A percentile compares a stretch with the other conserved stretches of the same genome.
Evolutionary conservation across 257 asterid genomes (phyloP).

Genomic region (Solanum chmielewskii): DNA sequence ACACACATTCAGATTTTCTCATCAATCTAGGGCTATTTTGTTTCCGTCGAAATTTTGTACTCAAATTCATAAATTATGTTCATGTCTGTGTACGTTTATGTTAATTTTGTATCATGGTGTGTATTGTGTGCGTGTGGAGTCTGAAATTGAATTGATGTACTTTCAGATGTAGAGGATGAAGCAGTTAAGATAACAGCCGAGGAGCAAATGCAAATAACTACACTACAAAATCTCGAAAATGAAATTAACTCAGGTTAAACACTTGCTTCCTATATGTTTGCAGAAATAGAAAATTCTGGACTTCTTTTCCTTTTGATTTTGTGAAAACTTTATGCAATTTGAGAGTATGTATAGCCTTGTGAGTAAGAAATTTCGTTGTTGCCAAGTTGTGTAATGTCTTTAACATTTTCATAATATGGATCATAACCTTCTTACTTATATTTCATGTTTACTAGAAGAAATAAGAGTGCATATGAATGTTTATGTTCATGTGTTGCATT

Average conservation of each 20-base stretch:
- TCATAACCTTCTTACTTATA: background rate
- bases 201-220: slow-evolving; percentile 62
- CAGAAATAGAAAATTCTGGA: background rate
- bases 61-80: background rate
- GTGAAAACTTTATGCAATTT: background rate
- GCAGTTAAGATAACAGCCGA: slow-evolving; percentile 63
- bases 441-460: background rate
- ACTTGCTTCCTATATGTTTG: background rate
- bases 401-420: background rate
- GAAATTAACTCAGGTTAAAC: slow-evolving; percentile 55
- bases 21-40: background rate
- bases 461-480: background rate
- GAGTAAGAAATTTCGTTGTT: background rate
- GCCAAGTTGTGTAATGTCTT: background rate
- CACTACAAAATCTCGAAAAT: slow-evolving; percentile 48
- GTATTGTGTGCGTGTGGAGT: background rate
- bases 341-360: background rate
- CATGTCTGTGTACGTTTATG: background rate
- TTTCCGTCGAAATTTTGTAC: background rate
- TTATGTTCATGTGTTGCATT: background rate
- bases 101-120: background rate
- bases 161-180: slow-evolving; percentile 91
- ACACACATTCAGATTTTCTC: background rate
- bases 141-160: background rate
- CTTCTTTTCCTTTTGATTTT: background rate